Evolutionary conservation across 2,329 filamentous ascomycete genomes (phyloP), one percentile per base, ranked within the genome.

Genomic region (Trichophyton benhamiae): DNA sequence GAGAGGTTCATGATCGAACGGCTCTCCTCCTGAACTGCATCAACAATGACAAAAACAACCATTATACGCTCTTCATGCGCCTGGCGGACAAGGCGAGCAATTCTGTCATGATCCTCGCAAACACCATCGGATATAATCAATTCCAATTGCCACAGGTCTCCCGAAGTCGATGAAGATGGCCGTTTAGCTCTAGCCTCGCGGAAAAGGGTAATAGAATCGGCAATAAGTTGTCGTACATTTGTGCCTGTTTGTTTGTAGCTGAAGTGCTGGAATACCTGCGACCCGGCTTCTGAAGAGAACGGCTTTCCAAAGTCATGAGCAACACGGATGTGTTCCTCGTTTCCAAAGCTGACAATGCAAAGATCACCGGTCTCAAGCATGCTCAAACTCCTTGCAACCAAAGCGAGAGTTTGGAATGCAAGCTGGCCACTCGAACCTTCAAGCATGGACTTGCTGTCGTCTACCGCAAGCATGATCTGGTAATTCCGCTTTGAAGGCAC

Each of bases 21-120:
- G 44, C 77, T 64, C 36, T 64, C 63, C 25, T 74, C 74, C 62
- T 75, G 75, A 22, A 79, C 70, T 52, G 83, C 80, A 77, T 99
- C 94, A 70, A 99, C 90, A 69, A 99, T 88, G 68, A 99, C 89
- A 73, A 99, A 99, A 4, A 99, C 92, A 65, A 97, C 86, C 89
- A 99, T 96, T 71, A 99, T 95, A 15, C 91, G 82, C 75, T 96
- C 89, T 73, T 96, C 91, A 69, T 91, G 85, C 0, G 94, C 92
- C 74, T 92, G 87, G 8, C 94, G 82, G 9, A 99, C 84, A 22
- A 97, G 80, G 3, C 89, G 80, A 15, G 88, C 83, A 67, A 99
- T 91, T 3, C 83, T 81, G 17, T 91, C 89, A 72, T 97, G 92
- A 57, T 91, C 87, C 59, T 95, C 90, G 66, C 91, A 96, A 25